Base-by-base conservation (phyloP, 2,329 filamentous ascomycete species). In the Cephalotrichum gorgonifer region DNA sequence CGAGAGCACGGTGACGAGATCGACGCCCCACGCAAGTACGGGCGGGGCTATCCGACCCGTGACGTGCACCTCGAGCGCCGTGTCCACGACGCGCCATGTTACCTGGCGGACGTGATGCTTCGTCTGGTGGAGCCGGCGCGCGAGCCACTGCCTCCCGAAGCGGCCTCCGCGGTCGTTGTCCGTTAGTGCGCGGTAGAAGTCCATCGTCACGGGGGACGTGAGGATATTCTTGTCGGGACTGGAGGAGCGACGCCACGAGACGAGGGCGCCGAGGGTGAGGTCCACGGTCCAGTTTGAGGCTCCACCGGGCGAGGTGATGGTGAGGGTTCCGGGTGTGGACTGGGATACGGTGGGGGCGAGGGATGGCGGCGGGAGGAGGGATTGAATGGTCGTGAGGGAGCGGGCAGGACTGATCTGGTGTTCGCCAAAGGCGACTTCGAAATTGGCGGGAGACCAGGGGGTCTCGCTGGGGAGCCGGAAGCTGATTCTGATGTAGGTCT, bases 111-210 rank as follows among this genome's bases (percentile, higher is more conserved):
- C 63, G 52, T 76, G 68, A 44, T 63, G 60, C 4, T 64, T 66
- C 3, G 70, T 72, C 55, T 74, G 68, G 55, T 76, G 67, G 0
- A 77, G 56, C 3, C 68, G 65, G 6, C 63, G 57, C 17, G 70
- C 67, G 11, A 68, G 62, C 81, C 82, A 86, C 52, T 81, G 71
- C 47, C 69, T 65, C 1, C 78, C 80, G 54, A 78, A 76, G 15
- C 68, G 64, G 6, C 68, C 66, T 0, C 74, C 74, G 4, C 70
- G 67, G 58, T 86, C 82, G 58, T 85, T 85, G 63, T 85, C 79
- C 0, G 81, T 85, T 33, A 75, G 69, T 1, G 83, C 76, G 35
- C 82, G 79, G 67, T 81, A 85, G 59, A 86, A 76, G 53, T 72
- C 70, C 38, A 82, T 66, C 2, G 62, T 54, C 2, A 73, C 56